Evolutionary conservation across 2,329 filamentous ascomycete species (phyloP).

Genomic region (Exophiala sp.): DNA sequence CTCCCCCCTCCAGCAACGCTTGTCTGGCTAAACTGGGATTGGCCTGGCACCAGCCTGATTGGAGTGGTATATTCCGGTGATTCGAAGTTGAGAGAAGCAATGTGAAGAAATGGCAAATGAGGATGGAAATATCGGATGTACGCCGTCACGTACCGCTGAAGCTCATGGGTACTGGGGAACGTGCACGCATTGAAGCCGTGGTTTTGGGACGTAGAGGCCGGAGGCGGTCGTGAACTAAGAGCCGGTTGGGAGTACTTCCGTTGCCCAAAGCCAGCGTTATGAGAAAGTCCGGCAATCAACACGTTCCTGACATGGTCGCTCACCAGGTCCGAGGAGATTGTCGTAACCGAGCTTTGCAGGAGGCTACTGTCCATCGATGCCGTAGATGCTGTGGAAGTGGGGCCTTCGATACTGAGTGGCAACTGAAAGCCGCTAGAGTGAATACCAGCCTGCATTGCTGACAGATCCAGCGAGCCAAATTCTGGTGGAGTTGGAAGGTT

Average conservation of each 20-base stretch:
- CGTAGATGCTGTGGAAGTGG: conserved; percentile 45
- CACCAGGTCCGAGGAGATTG: conserved; percentile 59
- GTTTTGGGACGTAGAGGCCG: conserved; percentile 36
- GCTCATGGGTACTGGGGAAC: conserved; percentile 74
- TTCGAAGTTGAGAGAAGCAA: conserved; percentile 87
- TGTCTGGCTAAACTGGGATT: conserved; percentile 48
- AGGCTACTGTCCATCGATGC: conserved; percentile 54
- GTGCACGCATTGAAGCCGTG: conserved; percentile 42
- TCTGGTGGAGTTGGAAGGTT: conserved; percentile 74
- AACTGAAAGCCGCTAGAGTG: conserved; percentile 50
- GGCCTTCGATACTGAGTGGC: conserved; percentile 34
- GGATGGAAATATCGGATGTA: conserved; percentile 92
- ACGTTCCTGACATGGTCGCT: conserved; percentile 61
- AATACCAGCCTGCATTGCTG: conserved; percentile 46
- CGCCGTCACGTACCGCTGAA: conserved; percentile 82
- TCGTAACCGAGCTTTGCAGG: conserved; percentile 54
- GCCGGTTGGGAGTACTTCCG: conserved; percentile 56
- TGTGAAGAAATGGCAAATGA: conserved; percentile 88
- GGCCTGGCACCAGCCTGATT: conserved; percentile 51
- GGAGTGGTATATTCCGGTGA: conserved; percentile 60
- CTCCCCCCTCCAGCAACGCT: conserved; percentile 68
- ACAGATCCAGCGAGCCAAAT: conserved; percentile 67
- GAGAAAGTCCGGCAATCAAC: conserved; percentile 56
- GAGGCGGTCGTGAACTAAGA: conserved; percentile 46
- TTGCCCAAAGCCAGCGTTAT: conserved; percentile 52